Conservation (phyloP, 768 basidiomycete species). For the Rhodosporidiobolus sp. region DNA sequence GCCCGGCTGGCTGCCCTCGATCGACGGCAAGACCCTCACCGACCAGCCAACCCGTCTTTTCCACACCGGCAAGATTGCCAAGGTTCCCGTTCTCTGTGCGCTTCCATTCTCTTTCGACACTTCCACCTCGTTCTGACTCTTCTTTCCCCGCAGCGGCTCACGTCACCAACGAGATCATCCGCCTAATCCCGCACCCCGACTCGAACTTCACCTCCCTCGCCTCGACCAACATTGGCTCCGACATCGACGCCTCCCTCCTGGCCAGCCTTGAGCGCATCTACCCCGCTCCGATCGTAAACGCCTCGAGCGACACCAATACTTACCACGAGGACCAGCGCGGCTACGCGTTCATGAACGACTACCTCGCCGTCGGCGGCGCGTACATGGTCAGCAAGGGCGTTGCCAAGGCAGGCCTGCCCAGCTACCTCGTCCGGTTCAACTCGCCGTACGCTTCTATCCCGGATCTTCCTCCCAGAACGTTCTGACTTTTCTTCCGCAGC, state of each 20-base stretch:
- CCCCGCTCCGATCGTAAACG: constrained; percentile 10
- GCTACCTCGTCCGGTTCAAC: neutral
- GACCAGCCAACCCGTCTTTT: constrained; percentile 58
- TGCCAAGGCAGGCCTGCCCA: neutral
- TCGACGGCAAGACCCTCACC: constrained; percentile 58
- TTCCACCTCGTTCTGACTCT: too few relatives aligned
- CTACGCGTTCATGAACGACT: neutral
- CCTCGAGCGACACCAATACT: constrained; percentile 9
- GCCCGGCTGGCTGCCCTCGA: constrained; percentile 55
- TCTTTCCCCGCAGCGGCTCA: neutral
- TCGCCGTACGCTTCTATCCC: neutral
- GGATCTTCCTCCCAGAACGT: too few relatives aligned
- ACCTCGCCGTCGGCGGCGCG: neutral
- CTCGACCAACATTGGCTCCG: neutral
- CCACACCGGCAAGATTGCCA: constrained; percentile 53
- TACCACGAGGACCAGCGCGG: neutral
- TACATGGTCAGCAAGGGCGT: neutral
- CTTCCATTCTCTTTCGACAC: constrained; percentile 26
- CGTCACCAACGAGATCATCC: constrained; percentile 9
- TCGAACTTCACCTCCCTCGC: constrained; percentile 2
- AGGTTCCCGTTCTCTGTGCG: constrained; percentile 63
- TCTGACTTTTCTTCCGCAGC: too few relatives aligned
- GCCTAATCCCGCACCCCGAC: neutral
- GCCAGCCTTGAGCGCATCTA: constrained; percentile 7
- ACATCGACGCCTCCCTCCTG: neutral